Percentiles rank a stretch among this genome's conserved stretches.
phyloP scores from a whole-genome alignment of 352 stramenopile species.

The Globisporangium acanthophoron region DNA sequence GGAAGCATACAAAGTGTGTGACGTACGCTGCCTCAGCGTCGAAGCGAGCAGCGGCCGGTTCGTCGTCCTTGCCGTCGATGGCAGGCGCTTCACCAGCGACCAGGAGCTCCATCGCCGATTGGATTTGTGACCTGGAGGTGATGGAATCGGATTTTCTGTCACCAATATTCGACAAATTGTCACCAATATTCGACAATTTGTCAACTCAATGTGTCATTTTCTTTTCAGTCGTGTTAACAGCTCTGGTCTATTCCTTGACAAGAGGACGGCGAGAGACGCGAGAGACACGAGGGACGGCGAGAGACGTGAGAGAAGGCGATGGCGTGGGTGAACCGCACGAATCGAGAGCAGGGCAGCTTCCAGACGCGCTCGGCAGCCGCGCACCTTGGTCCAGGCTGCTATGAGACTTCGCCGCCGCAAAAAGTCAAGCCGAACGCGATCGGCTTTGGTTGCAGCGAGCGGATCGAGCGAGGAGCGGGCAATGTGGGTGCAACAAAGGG shows the following conservation, averaged over 20 bases:
- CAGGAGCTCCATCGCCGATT: neutral
- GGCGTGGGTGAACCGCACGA: conserved; percentile 74
- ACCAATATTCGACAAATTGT: too few relatives aligned
- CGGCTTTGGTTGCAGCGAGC: conserved; percentile 51
- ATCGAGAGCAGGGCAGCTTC: conserved; percentile 39
- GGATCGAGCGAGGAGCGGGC: conserved; percentile 29
- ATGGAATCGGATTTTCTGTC: too few relatives aligned
- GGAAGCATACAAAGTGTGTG: neutral
- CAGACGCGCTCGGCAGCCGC: conserved; percentile 18
- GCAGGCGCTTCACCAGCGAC: neutral
- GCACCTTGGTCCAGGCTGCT: conserved; percentile 51
- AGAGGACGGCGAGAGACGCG: neutral
- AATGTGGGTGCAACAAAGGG: conserved; percentile 19
- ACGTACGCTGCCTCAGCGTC: neutral
- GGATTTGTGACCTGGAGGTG: too few relatives aligned
- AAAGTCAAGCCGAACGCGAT: conserved; percentile 47
- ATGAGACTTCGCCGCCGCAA: conserved; percentile 38
- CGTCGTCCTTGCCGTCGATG: neutral
- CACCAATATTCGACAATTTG: too few relatives aligned
- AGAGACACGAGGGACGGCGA: neutral
- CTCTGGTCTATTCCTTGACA: neutral
- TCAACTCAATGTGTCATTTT: too few relatives aligned
- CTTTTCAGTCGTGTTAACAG: too few relatives aligned
- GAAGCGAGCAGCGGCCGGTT: neutral
- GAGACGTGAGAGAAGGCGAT: conserved; percentile 16